Evolutionary conservation across 2,329 filamentous ascomycete species (phyloP), one percentile per base, ranked within the genome.

Genomic region (Phialophora verrucosa): DNA sequence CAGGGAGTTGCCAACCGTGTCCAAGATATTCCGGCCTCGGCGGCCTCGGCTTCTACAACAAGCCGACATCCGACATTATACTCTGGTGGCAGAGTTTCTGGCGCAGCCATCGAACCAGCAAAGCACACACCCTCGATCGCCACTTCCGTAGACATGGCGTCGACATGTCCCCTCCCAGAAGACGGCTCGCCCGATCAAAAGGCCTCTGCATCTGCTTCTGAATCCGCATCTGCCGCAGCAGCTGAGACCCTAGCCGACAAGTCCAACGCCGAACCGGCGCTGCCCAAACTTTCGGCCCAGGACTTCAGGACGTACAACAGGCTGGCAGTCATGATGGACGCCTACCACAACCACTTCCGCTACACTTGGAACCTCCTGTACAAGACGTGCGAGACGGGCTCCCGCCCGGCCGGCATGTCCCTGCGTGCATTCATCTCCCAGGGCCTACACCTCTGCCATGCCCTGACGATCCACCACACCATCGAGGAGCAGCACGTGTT

Each of bases 401-500:
- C 85, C 67, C 87, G 89, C 0, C 88, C 90, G 0, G 74, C 80
- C 3, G 83, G 83, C 70, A 86, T 92, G 81, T 87, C 88, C 0
- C 84, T 92, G 14, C 84, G 85, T 31, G 84, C 90, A 70, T 92
- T 95, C 77, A 80, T 96, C 71, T 77, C 82, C 71, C 81, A 84
- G 29, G 91, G 89, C 35, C 81, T 91, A n/a, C 81, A 87, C 57
- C 92, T 97, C 76, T 84, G 86, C 71, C 83, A 84, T 17, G 85
- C 90, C 65, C 86, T 97, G n/a, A 85, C 87, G 10, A 79, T 86
- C 64, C 93, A 97, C 79, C 93, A 97, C 80, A 82, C 80, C 64
- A 94, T 96, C 74, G 93, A 97, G 77, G 93, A 97, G 78, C 79
- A 82, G 32, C 87, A 92, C 76, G 83, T 97, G 49, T 97, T 96